phyloP scores from a whole-genome alignment of 768 basidiomycete genomes.

The Kwoniella shandongensis region DNA sequence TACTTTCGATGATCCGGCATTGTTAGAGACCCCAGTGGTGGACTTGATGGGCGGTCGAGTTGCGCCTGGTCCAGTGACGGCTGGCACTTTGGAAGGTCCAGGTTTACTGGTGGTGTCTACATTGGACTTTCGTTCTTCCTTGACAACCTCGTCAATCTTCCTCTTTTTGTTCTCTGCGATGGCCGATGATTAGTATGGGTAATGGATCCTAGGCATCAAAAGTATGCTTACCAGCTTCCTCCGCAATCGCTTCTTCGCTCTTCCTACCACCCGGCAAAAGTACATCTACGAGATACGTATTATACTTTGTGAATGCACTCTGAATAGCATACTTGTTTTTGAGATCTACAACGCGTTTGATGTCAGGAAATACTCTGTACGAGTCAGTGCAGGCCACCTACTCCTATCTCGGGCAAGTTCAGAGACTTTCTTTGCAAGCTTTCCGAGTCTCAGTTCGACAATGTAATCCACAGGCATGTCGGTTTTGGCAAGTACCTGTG shows the following conservation, averaged over 20 bases:
- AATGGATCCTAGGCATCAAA: neutral
- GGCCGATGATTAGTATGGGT: too few species aligned
- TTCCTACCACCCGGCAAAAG: slow-evolving; percentile 8
- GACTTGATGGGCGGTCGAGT: slow-evolving; percentile 1
- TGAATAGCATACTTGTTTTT: slow-evolving; percentile 13
- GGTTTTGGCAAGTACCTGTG: slow-evolving; percentile 34
- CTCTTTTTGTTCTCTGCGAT: slow-evolving; percentile 24
- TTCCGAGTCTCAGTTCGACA: slow-evolving; percentile 25
- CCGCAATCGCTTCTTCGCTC: neutral
- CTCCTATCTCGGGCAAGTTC: slow-evolving; percentile 16
- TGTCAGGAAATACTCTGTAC: neutral
- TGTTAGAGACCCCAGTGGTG: neutral
- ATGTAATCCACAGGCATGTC: slow-evolving; percentile 34
- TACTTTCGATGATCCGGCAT: neutral
- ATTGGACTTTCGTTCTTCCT: slow-evolving; percentile 2
- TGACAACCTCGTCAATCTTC: slow-evolving; percentile 21
- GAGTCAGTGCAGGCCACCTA: slow-evolving; percentile 5
- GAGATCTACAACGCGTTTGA: slow-evolving; percentile 4
- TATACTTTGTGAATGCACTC: slow-evolving; percentile 18
- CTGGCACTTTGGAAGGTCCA: slow-evolving; percentile 16
- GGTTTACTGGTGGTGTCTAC: slow-evolving; percentile 1
- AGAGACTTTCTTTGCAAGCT: slow-evolving; percentile 9
- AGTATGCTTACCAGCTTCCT: slow-evolving; percentile 7
- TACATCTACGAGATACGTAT: slow-evolving; percentile 8
- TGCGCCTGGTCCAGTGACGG: neutral